Base-by-base conservation (phyloP, 2,329 filamentous ascomycete species). In the Colletotrichum incanum region DNA sequence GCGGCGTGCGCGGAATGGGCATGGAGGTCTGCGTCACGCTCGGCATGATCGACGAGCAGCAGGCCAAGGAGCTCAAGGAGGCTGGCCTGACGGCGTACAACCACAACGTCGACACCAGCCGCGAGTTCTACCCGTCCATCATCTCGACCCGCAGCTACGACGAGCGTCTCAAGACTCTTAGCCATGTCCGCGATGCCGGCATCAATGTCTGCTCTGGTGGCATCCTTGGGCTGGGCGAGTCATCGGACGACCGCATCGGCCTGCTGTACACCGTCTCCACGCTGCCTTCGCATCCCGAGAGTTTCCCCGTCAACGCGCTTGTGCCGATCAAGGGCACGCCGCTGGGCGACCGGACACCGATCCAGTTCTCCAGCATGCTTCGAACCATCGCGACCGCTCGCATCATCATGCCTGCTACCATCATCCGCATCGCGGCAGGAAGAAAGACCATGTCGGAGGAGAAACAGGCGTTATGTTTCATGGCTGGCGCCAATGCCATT, bases 11-110 rank as follows among this genome's bases (percentile, higher is more conserved):
- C 34, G 92, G 83, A 0, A 88, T 98, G 88, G 93, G 92, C 59
- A 96, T 98, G 93, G 95, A 98, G 82, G 92, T 91, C 9, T 98
- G 95, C 81, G 95, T 98, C n/a, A 98, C 95, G 1, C 88, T 98
- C 26, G 95, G 95, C 76, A 97, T 97, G 95, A 94, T 98, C 77
- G 94, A 97, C 81, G 88, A 86, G 7, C 86, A 87, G 75, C 94
- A 97, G 85, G 95, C 95, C 37, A 89, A 89, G 78, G 93, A 96
- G 84, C 88, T 98, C 75, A 95, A 94, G 80, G 90, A 91, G 2
- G 95, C 94, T 0, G 95, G 95, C 0, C 83, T 98, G 77, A 97
- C 95, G 20, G 95, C 95, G 0, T 97, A 98, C 83, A 98, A 98
- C 84, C 95, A 98, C 87, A 98, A 98, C 80, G 88, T 98, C 75